phyloP scores from a whole-genome alignment of 2,329 filamentous ascomycete genomes.

The Cryphonectria carpinicola region DNA sequence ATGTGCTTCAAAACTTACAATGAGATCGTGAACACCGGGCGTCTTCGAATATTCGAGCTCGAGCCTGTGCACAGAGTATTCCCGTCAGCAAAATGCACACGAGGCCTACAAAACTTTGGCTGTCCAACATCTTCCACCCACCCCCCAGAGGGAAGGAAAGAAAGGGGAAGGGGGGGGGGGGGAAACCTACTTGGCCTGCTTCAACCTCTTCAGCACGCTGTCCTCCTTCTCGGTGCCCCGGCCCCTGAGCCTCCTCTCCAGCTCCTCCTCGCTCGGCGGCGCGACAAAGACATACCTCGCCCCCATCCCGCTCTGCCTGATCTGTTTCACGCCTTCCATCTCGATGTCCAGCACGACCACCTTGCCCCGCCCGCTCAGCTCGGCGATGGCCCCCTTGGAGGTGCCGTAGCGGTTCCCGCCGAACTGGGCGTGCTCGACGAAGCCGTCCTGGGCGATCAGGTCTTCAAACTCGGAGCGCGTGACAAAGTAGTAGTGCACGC shows the following conservation, averaged over 20 bases:
- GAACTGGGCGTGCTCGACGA: conserved; percentile 86
- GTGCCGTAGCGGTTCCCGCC: conserved; percentile 88
- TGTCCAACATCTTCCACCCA: background rate
- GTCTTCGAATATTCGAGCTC: conserved; percentile 76
- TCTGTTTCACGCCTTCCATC: conserved; percentile 98
- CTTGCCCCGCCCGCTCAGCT: conserved; percentile 70
- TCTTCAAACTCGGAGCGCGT: conserved; percentile 67
- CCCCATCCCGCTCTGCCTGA: conserved; percentile 74
- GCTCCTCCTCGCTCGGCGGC: conserved; percentile 73
- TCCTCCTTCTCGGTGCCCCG: conserved; percentile 80
- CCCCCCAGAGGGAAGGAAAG: too few relatives aligned
- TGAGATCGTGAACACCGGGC: conserved; percentile 58
- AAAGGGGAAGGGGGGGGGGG: too few relatives aligned
- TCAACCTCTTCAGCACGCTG: conserved; percentile 68
- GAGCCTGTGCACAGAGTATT: conserved; percentile 36
- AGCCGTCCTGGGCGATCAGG: conserved; percentile 70
- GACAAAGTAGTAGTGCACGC: conserved; percentile 81
- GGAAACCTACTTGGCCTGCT: conserved; percentile 64
- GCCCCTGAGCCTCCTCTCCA: conserved; percentile 75
- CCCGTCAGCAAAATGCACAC: conserved; percentile 8
- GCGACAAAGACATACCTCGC: conserved; percentile 85
- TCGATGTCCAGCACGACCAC: conserved; percentile 92
- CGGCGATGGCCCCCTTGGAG: conserved; percentile 75
- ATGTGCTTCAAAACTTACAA: conserved; percentile 30
- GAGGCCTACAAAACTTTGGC: too few relatives aligned